Base-by-base conservation (phyloP, 2,329 filamentous ascomycete species). In the Colletotrichum sp. region DNA sequence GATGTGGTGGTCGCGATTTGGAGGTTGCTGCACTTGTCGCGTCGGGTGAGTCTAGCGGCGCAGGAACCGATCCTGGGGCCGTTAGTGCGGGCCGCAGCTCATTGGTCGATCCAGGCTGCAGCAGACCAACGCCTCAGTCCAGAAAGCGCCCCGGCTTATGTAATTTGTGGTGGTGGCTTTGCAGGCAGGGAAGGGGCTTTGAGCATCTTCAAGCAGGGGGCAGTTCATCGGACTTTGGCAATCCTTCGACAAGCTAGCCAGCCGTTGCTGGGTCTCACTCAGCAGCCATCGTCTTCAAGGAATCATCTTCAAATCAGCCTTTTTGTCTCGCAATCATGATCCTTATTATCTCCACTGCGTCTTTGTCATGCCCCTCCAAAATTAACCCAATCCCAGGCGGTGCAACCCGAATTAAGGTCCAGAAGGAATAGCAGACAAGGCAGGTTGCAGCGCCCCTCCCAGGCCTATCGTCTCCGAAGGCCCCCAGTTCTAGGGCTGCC, bases 301-400 rank as follows among this genome's bases (percentile, higher is more conserved):
- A 32, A 34, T n/a, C n/a, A 3, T 21, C 59, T 36, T 44, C 6
- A 36, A n/a, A n/a, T 36, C 30, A 18, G 26, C 62, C 64, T 60
- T 8, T 60, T 16, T 16, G 44, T 34, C 59, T 34, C 16, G 32
- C 39, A 73, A 44, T 49, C 24, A n/a, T 21, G 21, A 34, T n/a
- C 30, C 16, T 64, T 26, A 28, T 30, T 30, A 72, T 63, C 39
- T 32, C 69, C 63, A 63, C 24, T 16, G 21, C 21, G 26, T 64
- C 73, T 76, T 76, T 69, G 64, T 73, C 73, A 73, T 69, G 57
- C 57, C 39, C 70, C 9, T 28, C 70, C 64, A 65, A 55, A 76
- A 62, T 74, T 44, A 75, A 64, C 69, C 30, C 52, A 72, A 15
- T 21, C 30, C 24, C n/a, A 69, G 16, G 18, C 49, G 30, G 24